Conservation (phyloP, 345 rosid genomes). For the Populus alba region DNA sequence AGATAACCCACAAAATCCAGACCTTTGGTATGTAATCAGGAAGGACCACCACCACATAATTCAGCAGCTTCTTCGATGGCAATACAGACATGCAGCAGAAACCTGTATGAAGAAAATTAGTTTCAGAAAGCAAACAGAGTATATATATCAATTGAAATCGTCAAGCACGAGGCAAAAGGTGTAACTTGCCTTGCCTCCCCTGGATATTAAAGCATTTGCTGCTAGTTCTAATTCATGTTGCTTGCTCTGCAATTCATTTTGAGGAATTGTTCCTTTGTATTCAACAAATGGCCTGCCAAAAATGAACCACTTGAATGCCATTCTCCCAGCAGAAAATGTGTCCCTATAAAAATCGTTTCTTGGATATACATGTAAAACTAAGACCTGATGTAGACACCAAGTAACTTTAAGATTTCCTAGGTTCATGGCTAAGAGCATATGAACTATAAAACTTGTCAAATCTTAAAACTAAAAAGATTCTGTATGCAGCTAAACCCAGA, state of each 20-base stretch:
- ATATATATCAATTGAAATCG: background rate
- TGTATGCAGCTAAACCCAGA: background rate
- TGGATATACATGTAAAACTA: background rate
- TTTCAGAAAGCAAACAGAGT: slow-evolving; percentile 5
- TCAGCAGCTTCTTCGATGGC: slow-evolving; percentile 63
- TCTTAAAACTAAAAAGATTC: background rate
- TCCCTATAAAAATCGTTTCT: background rate
- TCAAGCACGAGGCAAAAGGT: background rate
- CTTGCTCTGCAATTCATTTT: slow-evolving; percentile 50
- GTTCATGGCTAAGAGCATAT: background rate
- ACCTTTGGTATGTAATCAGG: slow-evolving; percentile 82
- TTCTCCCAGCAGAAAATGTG: background rate
- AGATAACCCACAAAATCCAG: slow-evolving; percentile 8
- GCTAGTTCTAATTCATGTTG: slow-evolving; percentile 60
- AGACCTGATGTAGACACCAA: background rate
- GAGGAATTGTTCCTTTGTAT: slow-evolving; percentile 63
- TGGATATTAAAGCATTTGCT: slow-evolving; percentile 58
- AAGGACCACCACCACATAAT: slow-evolving; percentile 72
- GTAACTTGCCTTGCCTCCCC: slow-evolving; percentile 58
- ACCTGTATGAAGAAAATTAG: slow-evolving; percentile 39
- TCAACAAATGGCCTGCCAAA: slow-evolving; percentile 75
- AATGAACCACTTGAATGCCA: background rate
- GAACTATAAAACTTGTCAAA: background rate
- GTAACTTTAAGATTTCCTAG: background rate
- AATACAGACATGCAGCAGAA: slow-evolving; percentile 45